Evolutionary conservation across 164 flowering plant species (phyloP), one percentile per base, ranked within the genome.

Genomic region (Akebia trifoliata): DNA sequence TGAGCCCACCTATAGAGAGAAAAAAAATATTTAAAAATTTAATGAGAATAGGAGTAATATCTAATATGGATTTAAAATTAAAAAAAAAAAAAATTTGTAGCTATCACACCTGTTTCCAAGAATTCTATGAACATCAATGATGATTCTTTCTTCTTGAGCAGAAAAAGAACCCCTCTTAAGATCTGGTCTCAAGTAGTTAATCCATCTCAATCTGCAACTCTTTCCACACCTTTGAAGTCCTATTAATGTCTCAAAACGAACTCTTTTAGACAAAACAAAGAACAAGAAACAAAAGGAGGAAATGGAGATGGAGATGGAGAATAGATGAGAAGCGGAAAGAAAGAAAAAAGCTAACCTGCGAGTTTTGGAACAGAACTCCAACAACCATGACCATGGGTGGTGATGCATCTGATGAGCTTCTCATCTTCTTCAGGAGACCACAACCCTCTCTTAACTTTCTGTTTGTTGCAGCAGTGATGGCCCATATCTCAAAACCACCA

Each of bases 1-100:
- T 79, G 82, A 44, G 86, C 84, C 86, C 86, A 81, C 61, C 81
- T 80, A 78, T 9, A n/a, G n/a, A n/a, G n/a, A n/a, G 45, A 34
- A 24, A 0, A 12, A 5, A 39, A 21, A 7, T 39, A 15, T 20
- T 17, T 9, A 21, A 58, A n/a, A 25, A 25, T 20, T 12, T 15
- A 8, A 3, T 8, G 15, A 35, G 15, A 5, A 54, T 8, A n/a
- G n/a, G n/a, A 54, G 26, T 11, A 14, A 18, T 30, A 35, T 12
- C 10, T 20, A 54, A 32, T 7, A 24, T 28, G 12, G 8, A 40
- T 10, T 24, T 21, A 4, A 50, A 11, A 17, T 9, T 52, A 34
- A 34, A 14, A 6, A 37, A 0, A 30, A 20, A 12, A 43, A 40
- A 30, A 22, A 7, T 2, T 22, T n/a, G 29, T 1, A 14, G 15